phyloP scores from a whole-genome alignment of 1,284 basidiomycete species.

The Austropuccinia psidii region DNA sequence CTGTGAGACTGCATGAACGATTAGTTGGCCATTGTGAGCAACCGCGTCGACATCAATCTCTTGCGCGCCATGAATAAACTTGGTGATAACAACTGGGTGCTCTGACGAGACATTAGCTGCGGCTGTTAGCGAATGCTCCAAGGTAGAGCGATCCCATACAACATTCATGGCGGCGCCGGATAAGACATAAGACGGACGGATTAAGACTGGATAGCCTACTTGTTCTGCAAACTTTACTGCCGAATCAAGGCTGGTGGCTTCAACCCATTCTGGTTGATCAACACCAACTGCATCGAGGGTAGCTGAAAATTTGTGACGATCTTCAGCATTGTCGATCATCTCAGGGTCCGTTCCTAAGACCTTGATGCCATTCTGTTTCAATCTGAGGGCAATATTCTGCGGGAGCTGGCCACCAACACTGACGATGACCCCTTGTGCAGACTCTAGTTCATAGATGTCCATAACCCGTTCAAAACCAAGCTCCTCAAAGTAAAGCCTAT shows the following conservation, averaged over 20 bases:
- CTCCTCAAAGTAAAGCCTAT: constrained; percentile 97
- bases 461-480: constrained; percentile 96
- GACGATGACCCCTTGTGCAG: constrained; percentile 85
- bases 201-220: constrained; percentile 87
- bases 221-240: constrained; percentile 84
- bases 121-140: constrained; percentile 86
- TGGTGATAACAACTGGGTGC: constrained; percentile 95
- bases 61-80: constrained; percentile 96
- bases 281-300: constrained; percentile 90
- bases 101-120: constrained; percentile 92
- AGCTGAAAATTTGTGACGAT: constrained; percentile 97
- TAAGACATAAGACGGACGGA: constrained; percentile 93
- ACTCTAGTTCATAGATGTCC: constrained; percentile 98
- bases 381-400: constrained; percentile 94
- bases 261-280: constrained; percentile 94
- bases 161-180: constrained; percentile 99
- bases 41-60: constrained; percentile 99
- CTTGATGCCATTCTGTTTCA: constrained; percentile 82
- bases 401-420: constrained; percentile 96
- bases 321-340: constrained; percentile 94
- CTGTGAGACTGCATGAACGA: constrained; percentile 93
- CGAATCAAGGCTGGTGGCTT: constrained; percentile 76
- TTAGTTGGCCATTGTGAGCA: constrained; percentile 83
- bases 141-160: constrained; percentile 78
- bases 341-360: constrained; percentile 93